phyloP scores from a whole-genome alignment of 2,329 filamentous ascomycete genomes.

The Ascochyta koolunga region DNA sequence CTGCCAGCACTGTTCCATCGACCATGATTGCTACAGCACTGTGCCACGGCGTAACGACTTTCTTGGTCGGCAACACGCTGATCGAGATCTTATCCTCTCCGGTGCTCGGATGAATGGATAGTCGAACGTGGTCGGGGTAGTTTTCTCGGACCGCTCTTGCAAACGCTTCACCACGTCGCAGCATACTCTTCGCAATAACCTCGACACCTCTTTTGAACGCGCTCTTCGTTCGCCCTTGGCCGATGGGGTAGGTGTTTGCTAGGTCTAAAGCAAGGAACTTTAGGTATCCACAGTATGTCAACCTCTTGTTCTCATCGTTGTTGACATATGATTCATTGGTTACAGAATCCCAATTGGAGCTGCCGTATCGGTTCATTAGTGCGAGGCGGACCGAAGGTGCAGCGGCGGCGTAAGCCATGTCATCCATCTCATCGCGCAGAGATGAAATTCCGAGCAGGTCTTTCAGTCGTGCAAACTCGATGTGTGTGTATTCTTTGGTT shows the following conservation, averaged over 20 bases:
- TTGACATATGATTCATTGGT: constrained; percentile 16
- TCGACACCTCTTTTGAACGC: constrained; percentile 32
- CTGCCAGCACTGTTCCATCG: constrained; percentile 19
- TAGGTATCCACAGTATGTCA: constrained; percentile 29
- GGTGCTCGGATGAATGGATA: constrained; percentile 39
- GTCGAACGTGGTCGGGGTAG: constrained; percentile 25
- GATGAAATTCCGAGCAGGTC: constrained; percentile 19
- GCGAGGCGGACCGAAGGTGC: constrained; percentile 24
- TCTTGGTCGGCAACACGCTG: constrained; percentile 19
- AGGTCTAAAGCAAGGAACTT: constrained; percentile 26
- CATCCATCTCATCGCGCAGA: constrained; percentile 16
- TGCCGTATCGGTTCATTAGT: constrained; percentile 24
- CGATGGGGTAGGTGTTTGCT: constrained; percentile 6
- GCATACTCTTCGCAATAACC: constrained; percentile 35
- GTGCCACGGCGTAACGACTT: constrained; percentile 30
- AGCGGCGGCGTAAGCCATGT: constrained; percentile 22
- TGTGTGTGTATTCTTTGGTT: constrained; percentile 18
- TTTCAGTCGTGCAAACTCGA: constrained; percentile 24
- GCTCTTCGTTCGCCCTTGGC: constrained; percentile 18
- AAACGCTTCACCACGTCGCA: constrained; percentile 34
- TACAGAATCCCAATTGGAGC: constrained; percentile 15
- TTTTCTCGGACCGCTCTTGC: constrained; percentile 23
- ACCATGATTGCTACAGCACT: constrained; percentile 16
- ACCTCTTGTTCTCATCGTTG: constrained; percentile 16
- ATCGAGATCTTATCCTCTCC: constrained; percentile 35